Base-by-base conservation (phyloP, 192 early-diverging fungal species). In the Rhizoclosmatium sp. region DNA sequence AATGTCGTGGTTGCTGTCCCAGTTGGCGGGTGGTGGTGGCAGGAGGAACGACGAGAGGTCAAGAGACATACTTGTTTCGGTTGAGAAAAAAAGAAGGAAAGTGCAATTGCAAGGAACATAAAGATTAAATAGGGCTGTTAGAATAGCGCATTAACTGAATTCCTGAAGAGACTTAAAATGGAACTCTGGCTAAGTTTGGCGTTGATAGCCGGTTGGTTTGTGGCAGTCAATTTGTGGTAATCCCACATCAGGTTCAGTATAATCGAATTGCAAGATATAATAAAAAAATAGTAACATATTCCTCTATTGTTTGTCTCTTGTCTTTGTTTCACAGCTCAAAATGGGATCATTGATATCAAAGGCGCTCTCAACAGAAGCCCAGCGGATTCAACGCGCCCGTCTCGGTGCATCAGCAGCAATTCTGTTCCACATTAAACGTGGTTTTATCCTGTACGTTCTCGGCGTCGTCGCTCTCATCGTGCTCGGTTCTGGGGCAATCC, bases 1-100 rank as follows among this genome's bases (percentile, higher is more conserved):
- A 61, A 64, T 47, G 41, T 85, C 84, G 60, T 83, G 80, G 75
- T 85, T 72, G 31, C n/a, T 70, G 76, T 90, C 88, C 92, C 92
- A 93, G 46, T 80, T 76, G 70, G 88, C 83, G 76, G 93, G 93
- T 39, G 92, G 93, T 66, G 92, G 89, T n/a, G 93, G 93, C 49
- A 93, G 91, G 49, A 92, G 84, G 78, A 92, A 91, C 62, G 71
- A n/a, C 62, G 69, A 58, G 39, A 71, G 69, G 48, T 31, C 42
- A n/a, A 68, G 16, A 46, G n/a, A 39, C 66, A 56, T 71, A 31
- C 31, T 31, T 31, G 9, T 62, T 62, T 40, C 21, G 9, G 7
- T 62, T 19, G 39, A 21, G 60, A 62, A 62, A 23, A 62, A 62
- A 62, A 62, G 21, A 62, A 54, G 51, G 16, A 54, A 54, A 54